Base-by-base conservation (phyloP, 202 grass and related monocot genomes). In the Setaria italica region DNA sequence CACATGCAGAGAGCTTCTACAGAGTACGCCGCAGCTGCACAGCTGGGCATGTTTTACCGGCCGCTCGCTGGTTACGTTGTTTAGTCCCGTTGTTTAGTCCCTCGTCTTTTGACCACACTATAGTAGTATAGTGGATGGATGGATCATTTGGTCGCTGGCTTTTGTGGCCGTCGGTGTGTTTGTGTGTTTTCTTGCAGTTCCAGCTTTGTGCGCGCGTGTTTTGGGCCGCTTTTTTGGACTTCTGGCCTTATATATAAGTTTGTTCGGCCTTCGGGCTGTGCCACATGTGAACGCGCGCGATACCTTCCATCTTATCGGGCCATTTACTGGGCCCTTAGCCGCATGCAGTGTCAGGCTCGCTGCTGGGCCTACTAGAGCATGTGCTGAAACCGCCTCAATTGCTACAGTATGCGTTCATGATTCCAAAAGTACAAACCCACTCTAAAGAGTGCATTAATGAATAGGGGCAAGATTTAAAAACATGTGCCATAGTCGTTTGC, bases 1-100 rank as follows among this genome's bases (percentile, higher is more conserved):
- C 67, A 88, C 74, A 84, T 88, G 87, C 81, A 12, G 12, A 77
- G 86, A 70, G 86, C 58, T 59, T 82, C 85, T 67, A 75, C 77
- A 81, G 9, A 77, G 53, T 62, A 63, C 73, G n/a, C 42, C 9
- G 43, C 25, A 19, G 70, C 0, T 51, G 47, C 14, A 49, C 73
- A 79, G 80, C 74, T 88, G 57, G 86, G 2, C 74, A 16, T 3
- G 2, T 42, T 8, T 37, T 39, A 49, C 80, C 10, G 42, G 48
- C 49, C 49, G 30, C 30, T 19, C 5, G 45, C 19, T 72, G 11
- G 64, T 30, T 35, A 73, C 9, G 6, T 58, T 76, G 32, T n/a
- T 76, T 74, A 74, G 8, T 14, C 9, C 70, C 29, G 1, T 12
- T 74, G 47, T 53, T 6, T 74, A 74, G 48, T 54, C 29, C 20